Base-by-base conservation (phyloP, 495 filamentous ascomycete species). In the Rhizodiscina lignyota region DNA sequence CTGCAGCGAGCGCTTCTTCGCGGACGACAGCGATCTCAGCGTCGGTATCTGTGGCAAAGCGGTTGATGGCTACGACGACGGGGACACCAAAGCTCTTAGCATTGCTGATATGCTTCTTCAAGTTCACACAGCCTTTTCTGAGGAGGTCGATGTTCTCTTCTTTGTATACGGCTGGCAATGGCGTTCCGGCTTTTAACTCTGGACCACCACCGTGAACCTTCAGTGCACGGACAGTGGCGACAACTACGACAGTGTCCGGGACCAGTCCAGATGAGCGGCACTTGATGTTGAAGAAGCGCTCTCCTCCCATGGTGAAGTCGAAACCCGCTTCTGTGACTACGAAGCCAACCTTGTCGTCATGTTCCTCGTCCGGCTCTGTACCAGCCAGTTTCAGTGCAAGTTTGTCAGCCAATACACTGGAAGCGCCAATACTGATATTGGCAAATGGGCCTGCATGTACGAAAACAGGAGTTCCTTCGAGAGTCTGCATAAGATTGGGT, bases 271-370 rank as follows among this genome's bases (percentile, higher is more conserved):
- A 93, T 21, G 83, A 83, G 30, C 89, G 77, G 63, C 89, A 96
- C 68, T 97, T 97, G 62, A 97, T 96, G 61, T 97, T 94, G 74
- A 97, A 94, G 68, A 97, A 97, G 20, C 89, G 79, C 67, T 97
- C 89, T 35, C 89, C 89, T 40, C 89, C 89, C 89, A 97, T 97
- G 34, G 89, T 94, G 61, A 97, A 97, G 56, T 97, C 89, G 56
- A 97, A 97, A 5, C 89, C 89, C 30, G 89, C 87, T 58, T 97
- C 89, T 6, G 89, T 97, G 34, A 97, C 76, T n/a, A 93, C 86
- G 38, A 89, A 94, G 5, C 89, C 89, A 11, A 79, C 70, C 64
- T 91, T 92, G 47, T 74, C 63, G 20, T 76, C 62, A 47, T 84
- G 72, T 45, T 89, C 70, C 62, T 97, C 89, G 39, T 94, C 86